These are phyloP conservation scores for Bauhinia variegata DNA, from an alignment of 306 rosid genomes.

Conservation along the genomic window DNA sequence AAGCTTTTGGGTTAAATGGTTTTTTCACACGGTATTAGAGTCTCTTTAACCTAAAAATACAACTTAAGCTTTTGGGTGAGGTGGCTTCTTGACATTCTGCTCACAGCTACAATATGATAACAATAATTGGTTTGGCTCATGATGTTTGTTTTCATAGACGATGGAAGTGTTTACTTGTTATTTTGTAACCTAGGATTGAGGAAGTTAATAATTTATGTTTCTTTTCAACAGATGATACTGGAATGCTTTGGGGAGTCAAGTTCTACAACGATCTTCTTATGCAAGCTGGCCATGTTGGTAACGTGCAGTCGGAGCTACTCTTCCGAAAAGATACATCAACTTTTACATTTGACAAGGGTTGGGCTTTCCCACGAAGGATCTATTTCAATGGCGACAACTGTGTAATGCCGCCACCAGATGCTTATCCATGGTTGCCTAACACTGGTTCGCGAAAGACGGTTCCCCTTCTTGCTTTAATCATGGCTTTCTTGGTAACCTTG, in stretches of 20 bases:
- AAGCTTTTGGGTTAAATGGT: no score
- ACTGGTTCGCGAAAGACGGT: constrained; percentile 43
- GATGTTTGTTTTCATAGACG: constrained; percentile 20
- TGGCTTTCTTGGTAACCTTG: constrained; percentile 44
- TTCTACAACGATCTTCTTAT: constrained; percentile 85
- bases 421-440: constrained; percentile 80
- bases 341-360: constrained; percentile 82
- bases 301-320: constrained; percentile 87
- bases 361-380: constrained; percentile 90
- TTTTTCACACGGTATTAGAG: no score
- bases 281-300: constrained; percentile 76
- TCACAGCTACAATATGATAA: constrained; percentile 12
- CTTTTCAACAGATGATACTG: constrained; percentile 82
- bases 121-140: no score
- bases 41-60: no score
- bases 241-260: constrained; percentile 87
- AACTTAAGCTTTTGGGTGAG: no score
- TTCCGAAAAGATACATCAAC: constrained; percentile 65
- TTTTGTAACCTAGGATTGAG: background rate
- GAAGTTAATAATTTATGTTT: constrained; percentile 31
- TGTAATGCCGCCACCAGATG: constrained; percentile 93
- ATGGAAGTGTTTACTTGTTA: background rate
- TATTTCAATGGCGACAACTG: constrained; percentile 92
- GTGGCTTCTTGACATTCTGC: no score
- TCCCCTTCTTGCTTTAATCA: constrained; percentile 48